Conservation (phyloP, 1,139 yeast species). For the Yamadazyma jaroonii region DNA sequence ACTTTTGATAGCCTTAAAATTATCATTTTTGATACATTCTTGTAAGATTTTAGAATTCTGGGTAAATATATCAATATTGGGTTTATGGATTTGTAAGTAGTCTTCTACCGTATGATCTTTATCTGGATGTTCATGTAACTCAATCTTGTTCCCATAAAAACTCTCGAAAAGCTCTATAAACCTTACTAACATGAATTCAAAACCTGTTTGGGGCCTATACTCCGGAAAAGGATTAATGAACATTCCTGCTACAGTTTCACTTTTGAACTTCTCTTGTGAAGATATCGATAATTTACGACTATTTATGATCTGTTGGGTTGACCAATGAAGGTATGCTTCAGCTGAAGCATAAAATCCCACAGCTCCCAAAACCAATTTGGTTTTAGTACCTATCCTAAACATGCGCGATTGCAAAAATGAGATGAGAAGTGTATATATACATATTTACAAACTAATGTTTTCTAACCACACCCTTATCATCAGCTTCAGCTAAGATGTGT, state of each 20-base stretch:
- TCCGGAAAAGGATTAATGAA: slow-evolving; percentile 92
- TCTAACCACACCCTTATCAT: slow-evolving; percentile 83
- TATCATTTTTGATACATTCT: slow-evolving; percentile 21
- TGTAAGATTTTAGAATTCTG: slow-evolving; percentile 29
- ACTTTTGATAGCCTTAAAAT: slow-evolving; percentile 17
- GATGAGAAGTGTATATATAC: not conserved
- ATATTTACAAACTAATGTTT: slow-evolving; percentile 70
- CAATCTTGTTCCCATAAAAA: slow-evolving; percentile 61
- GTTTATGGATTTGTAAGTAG: slow-evolving; percentile 55
- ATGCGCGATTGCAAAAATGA: slow-evolving; percentile 1
- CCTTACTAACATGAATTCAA: slow-evolving; percentile 76
- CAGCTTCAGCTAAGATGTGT: slow-evolving; percentile 76
- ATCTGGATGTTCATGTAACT: slow-evolving; percentile 34
- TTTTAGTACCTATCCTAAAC: slow-evolving; percentile 3
- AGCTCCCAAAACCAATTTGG: slow-evolving; percentile 1
- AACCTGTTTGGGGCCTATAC: slow-evolving; percentile 83
- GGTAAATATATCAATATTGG: slow-evolving; percentile 50
- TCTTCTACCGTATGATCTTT: slow-evolving; percentile 47
- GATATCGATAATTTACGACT: slow-evolving; percentile 36
- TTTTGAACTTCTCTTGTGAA: slow-evolving; percentile 31
- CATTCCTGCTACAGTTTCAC: slow-evolving; percentile 69
- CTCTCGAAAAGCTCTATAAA: slow-evolving; percentile 66
- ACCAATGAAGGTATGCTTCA: slow-evolving; percentile 58
- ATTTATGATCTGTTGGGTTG: slow-evolving; percentile 57
- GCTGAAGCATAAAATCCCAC: slow-evolving; percentile 60